Evolutionary conservation across 2,329 filamentous ascomycete species (phyloP), one percentile per base, ranked within the genome.

Genomic region (Amesomyces nigricolor): DNA sequence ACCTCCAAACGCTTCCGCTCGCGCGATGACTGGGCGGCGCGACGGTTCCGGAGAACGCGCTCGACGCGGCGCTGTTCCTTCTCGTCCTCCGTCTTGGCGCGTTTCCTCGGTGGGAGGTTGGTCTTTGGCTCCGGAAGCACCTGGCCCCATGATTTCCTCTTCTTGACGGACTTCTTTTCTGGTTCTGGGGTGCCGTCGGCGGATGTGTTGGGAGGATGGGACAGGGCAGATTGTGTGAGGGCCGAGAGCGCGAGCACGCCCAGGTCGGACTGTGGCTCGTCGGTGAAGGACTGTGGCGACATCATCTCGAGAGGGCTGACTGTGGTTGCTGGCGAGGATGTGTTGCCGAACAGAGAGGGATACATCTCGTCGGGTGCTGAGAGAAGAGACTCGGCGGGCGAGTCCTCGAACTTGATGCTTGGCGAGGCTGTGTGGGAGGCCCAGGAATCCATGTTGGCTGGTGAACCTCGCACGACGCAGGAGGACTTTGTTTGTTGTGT

Each of bases 141-240:
- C 73, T 99, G 94, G 48, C 94, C 94, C 94, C 94, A 99, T 47
- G 94, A 97, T 76, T 97, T 99, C 67, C 94, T 81, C 83, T 96
- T 96, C 83, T 96, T 96, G 37, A 80, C 75, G 1, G 81, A 79
- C 76, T 89, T 94, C 79, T 88, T 89, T 46, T 86, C 81, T 0
- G 71, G 63, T 10, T 65, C 64, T 6, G 63, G 61, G 3, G 52
- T 54, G n/a, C 61, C 45, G 4, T 62, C 53, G 5, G 60, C 56
- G 2, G 62, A 53, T 2, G 62, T 26, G 1, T 64, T 58, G 5
- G 55, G 43, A 2, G 58, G 45, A 13, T 59, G 54, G 22, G 59
- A 13, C 14, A 54, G 43, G 39, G 47, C 14, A 11, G 19, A 17
- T 17, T 58, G 56, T 9, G 56, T 48, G 26, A 57, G 43, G 8